Conservation (phyloP, 73 alveolate genomes). For the Paramecium biaurelia region DNA sequence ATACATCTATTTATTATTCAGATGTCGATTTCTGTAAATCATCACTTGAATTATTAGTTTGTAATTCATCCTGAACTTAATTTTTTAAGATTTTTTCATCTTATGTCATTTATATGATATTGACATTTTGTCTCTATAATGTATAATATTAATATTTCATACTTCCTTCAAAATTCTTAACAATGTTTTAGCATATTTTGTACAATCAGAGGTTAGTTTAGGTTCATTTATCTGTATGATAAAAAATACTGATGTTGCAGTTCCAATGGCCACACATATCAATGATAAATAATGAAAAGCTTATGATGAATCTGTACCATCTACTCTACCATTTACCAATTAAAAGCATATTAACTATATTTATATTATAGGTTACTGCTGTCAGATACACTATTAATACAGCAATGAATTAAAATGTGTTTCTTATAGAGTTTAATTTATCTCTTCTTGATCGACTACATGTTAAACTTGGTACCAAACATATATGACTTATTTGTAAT, state of each 20-base stretch:
- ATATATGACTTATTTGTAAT: constrained; percentile 64
- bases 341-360: constrained; percentile 17
- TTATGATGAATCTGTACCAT: not conserved
- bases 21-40: not conserved
- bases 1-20: not conserved
- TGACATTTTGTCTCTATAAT: not conserved
- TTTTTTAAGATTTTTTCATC: not conserved
- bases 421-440: constrained; percentile 59
- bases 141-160: not conserved
- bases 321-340: not conserved
- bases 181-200: not conserved
- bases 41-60: not conserved
- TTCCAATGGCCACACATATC: constrained; percentile 45
- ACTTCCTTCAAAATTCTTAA: not conserved
- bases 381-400: constrained; percentile 42
- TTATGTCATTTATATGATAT: not conserved
- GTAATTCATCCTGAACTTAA: not conserved
- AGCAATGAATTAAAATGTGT: constrained; percentile 65
- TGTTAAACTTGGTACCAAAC: constrained; percentile 66
- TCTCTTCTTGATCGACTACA: constrained; percentile 64
- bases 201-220: constrained; percentile 52
- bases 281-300: constrained; percentile 54
- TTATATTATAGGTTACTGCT: not conserved
- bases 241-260: constrained; percentile 37
- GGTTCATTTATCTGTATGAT: constrained; percentile 60